Evolutionary conservation across 2,329 filamentous ascomycete species (phyloP), one percentile per base, ranked within the genome.

Genomic region (Colletotrichum aenigma): DNA sequence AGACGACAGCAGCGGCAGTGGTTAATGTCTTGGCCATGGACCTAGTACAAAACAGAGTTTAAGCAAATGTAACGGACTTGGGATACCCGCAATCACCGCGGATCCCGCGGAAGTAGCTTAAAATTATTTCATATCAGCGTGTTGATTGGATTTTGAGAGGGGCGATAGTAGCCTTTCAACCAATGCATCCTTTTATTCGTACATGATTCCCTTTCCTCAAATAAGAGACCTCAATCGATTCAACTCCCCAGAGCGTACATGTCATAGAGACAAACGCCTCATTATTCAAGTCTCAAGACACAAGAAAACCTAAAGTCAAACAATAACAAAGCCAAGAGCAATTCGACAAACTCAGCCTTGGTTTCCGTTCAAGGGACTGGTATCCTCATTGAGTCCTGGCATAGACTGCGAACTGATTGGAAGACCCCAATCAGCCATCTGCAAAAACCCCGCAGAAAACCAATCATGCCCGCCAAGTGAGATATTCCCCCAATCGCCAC

Each of bases 371-470:
- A 52, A 52, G 7, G 43, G 43, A 21, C 43, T 52, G n/a, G 43
- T 52, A 7, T 52, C 43, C 0, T 52, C 43, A 21, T 52, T 21
- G 7, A 52, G 43, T 4, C 43, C 43, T 12, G 43, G 43, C 55
- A 58, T n/a, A 66, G 16, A 15, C 38, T 48, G 7, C 24, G 38
- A 26, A 28, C 16, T 52, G 8, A 32, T 13, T 1, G 65, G 52
- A 4, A 69, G 6, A 4, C 52, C 34, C 61, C 61, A 66, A 8
- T 71, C 70, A 6, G 61, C 30, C 62, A 66, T 71, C 16, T 66
- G 70, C 48, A 71, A 26, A 28, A 71, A 71, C 2, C 70, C 70
- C 6, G 62, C 48, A 9, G 70, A 60, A 9, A 71, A 32, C 70
- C 70, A 71, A 10, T 66, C 61, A 1, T 71, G 70, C 26, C 34